A percentile compares a stretch with the other conserved stretches of the same genome.
Conservation (phyloP, 495 filamentous ascomycete species). For the Hyaloscypha finlandica region DNA sequence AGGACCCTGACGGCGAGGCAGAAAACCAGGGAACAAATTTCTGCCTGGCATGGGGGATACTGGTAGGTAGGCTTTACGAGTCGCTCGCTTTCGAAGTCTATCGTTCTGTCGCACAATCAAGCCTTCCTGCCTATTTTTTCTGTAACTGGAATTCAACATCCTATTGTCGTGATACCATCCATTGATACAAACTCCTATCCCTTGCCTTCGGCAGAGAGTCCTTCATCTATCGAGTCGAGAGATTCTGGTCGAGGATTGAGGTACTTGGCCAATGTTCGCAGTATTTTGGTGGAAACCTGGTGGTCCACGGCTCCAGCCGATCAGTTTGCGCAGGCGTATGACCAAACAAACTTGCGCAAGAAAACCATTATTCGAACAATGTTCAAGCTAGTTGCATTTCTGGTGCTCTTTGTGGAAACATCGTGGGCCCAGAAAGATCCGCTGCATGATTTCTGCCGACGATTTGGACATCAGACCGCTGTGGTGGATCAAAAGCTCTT, state of each 20-base stretch:
- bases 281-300: not conserved
- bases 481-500: slow-evolving; percentile 52
- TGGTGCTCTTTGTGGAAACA: slow-evolving; percentile 6
- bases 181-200: not conserved
- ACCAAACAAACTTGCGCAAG: not conserved
- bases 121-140: not conserved
- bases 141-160: not conserved
- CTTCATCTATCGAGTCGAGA: not conserved
- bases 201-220: not conserved
- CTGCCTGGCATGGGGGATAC: not conserved
- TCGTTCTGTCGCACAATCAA: not conserved
- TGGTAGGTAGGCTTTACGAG: no score
- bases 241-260: no score
- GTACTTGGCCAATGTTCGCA: not conserved
- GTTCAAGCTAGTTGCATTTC: slow-evolving; percentile 9
- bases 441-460: slow-evolving; percentile 50
- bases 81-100: not conserved
- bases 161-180: not conserved
- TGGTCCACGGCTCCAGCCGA: not conserved
- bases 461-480: slow-evolving; percentile 53
- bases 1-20: not conserved
- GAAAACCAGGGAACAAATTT: not conserved
- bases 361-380: not conserved
- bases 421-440: slow-evolving; percentile 38
- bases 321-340: no score